Evolutionary conservation across 108 stramenopile species (phyloP).

Genomic region (Mediolabrus comicus): DNA sequence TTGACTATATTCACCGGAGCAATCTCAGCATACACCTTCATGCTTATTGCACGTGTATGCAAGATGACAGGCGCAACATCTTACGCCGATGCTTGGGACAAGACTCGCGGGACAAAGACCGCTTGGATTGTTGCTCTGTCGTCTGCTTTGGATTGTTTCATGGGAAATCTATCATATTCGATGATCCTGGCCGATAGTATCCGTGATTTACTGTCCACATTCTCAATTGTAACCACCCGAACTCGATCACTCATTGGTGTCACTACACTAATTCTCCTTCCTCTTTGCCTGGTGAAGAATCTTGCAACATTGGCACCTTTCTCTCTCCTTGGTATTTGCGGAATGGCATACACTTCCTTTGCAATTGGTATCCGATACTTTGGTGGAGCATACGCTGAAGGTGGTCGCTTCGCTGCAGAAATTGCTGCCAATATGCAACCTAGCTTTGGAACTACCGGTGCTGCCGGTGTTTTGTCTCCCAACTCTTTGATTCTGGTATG

Average conservation of each 20-base stretch:
- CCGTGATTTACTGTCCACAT: conserved; percentile 65
- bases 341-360: conserved; percentile 88
- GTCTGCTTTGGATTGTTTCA: conserved; percentile 87
- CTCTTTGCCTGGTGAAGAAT: conserved; percentile 92
- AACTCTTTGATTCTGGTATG: conserved; percentile 84
- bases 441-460: conserved; percentile 69
- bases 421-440: conserved; percentile 62
- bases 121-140: conserved; percentile 83
- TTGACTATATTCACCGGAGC: conserved; percentile 82
- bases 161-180: conserved; percentile 86
- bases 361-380: conserved; percentile 82
- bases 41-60: conserved; percentile 85
- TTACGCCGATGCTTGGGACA: conserved; percentile 92
- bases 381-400: conserved; percentile 73
- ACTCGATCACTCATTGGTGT: conserved; percentile 64
- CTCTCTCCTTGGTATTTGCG: conserved; percentile 83
- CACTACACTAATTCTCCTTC: conserved; percentile 82
- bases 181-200: conserved; percentile 96
- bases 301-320: conserved; percentile 84
- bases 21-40: conserved; percentile 90
- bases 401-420: conserved; percentile 63
- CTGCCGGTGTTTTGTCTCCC: conserved; percentile 76
- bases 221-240: conserved; percentile 67
- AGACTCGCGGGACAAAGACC: conserved; percentile 66
- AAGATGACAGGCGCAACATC: conserved; percentile 79